phyloP scores from a whole-genome alignment of 2,329 filamentous ascomycete genomes.

The Emergomyces orientalis region DNA sequence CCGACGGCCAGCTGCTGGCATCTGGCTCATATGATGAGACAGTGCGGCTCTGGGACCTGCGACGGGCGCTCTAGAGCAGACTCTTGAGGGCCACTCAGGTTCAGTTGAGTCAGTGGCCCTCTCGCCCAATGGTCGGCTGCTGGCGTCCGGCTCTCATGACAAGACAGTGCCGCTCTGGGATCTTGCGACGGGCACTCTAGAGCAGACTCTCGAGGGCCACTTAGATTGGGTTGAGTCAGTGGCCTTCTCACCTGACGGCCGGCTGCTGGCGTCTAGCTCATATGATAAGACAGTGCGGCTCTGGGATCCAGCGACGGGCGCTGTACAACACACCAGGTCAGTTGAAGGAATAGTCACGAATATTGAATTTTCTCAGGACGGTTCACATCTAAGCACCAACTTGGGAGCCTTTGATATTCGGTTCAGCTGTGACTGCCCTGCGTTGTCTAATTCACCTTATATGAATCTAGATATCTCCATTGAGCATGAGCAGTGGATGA shows the following conservation, averaged over 20 bases:
- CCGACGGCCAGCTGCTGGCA: conserved; percentile 8
- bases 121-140: conserved; percentile 17
- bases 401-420: no score
- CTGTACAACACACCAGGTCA: no score
- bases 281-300: conserved; percentile 15
- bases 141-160: conserved; percentile 5
- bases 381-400: no score
- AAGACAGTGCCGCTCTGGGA: neutral
- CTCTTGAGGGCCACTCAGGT: conserved; percentile 16
- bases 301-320: conserved; percentile 14
- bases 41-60: conserved; percentile 15
- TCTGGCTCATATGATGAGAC: conserved; percentile 14
- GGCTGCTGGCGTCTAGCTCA: conserved; percentile 9
- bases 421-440: no score
- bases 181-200: neutral
- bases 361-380: no score
- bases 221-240: neutral
- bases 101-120: conserved; percentile 19
- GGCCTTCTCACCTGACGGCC: conserved; percentile 10
- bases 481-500: no score
- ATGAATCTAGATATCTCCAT: no score
- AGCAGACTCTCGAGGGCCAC: neutral
- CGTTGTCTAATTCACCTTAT: no score
- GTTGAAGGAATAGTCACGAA: no score
- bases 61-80: conserved; percentile 11